These are phyloP conservation scores for Obba rivulosa DNA, from an alignment of 768 basidiomycete species.

Conservation along the genomic window DNA sequence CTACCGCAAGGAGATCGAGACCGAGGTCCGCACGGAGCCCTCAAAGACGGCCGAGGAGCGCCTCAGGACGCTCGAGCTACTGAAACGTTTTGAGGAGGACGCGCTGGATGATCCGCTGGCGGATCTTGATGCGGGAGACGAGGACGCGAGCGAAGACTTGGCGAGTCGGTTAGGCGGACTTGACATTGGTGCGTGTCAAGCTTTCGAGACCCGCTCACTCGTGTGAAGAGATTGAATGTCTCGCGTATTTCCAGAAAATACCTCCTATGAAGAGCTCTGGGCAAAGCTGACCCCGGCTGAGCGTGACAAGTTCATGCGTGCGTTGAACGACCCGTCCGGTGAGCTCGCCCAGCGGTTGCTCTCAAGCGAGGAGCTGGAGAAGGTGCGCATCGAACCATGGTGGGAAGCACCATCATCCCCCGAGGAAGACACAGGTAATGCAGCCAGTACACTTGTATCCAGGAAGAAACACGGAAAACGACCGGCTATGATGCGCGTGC, in stretches of 20 bases:
- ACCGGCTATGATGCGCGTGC: slow-evolving; percentile 44
- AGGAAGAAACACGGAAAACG: slow-evolving; percentile 24
- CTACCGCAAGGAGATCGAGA: slow-evolving; percentile 70
- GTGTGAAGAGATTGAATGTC: background rate
- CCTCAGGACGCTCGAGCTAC: slow-evolving; percentile 59
- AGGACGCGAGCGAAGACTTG: slow-evolving; percentile 40
- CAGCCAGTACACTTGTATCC: background rate
- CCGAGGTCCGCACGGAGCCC: slow-evolving; percentile 51
- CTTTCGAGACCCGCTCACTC: background rate
- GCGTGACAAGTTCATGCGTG: slow-evolving; percentile 52
- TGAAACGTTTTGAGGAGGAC: slow-evolving; percentile 71
- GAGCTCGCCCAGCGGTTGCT: slow-evolving; percentile 56
- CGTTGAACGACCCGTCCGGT: slow-evolving; percentile 57
- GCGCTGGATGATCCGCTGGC: slow-evolving; percentile 29
- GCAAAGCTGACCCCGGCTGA: slow-evolving; percentile 54
- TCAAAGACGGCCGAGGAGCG: slow-evolving; percentile 55
- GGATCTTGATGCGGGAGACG: slow-evolving; percentile 27
- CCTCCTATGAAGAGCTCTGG: slow-evolving; percentile 56
- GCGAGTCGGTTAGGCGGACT: slow-evolving; percentile 46
- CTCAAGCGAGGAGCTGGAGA: slow-evolving; percentile 47
- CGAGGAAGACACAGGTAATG: slow-evolving; percentile 1
- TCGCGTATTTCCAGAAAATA: slow-evolving; percentile 36
- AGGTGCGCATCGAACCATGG: slow-evolving; percentile 59
- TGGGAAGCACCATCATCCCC: slow-evolving; percentile 44
- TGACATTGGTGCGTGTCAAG: slow-evolving; percentile 50